Evolutionary conservation across 441 rosid genomes (phyloP).

Genomic region (Erodium trifolium): DNA sequence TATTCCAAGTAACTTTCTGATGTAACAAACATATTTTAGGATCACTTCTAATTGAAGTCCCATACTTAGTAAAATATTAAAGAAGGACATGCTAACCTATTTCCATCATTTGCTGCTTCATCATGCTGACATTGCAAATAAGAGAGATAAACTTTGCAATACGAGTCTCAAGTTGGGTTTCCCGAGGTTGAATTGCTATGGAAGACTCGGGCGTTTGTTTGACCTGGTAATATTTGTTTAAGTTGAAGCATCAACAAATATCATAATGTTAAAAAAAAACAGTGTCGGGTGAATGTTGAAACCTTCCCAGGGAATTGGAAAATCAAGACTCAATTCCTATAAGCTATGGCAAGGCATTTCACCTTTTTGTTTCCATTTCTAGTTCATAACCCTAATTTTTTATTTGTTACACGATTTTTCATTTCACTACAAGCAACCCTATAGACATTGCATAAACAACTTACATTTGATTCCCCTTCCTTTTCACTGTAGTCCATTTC

Average conservation of each 20-base stretch:
- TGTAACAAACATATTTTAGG: constrained; percentile 12
- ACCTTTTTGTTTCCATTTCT: not conserved
- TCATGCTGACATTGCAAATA: constrained; percentile 82
- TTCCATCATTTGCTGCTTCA: constrained; percentile 91
- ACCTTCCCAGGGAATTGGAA: not conserved
- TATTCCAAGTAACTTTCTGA: not conserved
- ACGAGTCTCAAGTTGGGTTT: constrained; percentile 54
- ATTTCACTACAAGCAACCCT: too few species aligned
- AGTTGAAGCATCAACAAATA: not conserved
- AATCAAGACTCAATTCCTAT: not conserved
- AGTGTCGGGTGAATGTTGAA: not conserved
- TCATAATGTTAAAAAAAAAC: not conserved
- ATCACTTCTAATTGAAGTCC: constrained; percentile 6
- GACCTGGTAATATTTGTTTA: constrained; percentile 29
- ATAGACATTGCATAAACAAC: constrained; percentile 17
- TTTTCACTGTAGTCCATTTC: constrained; percentile 73
- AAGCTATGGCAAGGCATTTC: not conserved
- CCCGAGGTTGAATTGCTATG: constrained; percentile 42
- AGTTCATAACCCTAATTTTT: not conserved
- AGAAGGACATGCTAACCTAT: constrained; percentile 44
- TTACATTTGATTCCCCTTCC: constrained; percentile 39
- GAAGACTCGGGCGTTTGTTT: constrained; percentile 27
- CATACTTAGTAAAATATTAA: constrained; percentile 11
- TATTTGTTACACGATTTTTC: too few species aligned
- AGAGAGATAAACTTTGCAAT: constrained; percentile 76